Evolutionary conservation across 2,329 filamentous ascomycete genomes (phyloP).

Genomic region (Chrysoporthe cubensis): DNA sequence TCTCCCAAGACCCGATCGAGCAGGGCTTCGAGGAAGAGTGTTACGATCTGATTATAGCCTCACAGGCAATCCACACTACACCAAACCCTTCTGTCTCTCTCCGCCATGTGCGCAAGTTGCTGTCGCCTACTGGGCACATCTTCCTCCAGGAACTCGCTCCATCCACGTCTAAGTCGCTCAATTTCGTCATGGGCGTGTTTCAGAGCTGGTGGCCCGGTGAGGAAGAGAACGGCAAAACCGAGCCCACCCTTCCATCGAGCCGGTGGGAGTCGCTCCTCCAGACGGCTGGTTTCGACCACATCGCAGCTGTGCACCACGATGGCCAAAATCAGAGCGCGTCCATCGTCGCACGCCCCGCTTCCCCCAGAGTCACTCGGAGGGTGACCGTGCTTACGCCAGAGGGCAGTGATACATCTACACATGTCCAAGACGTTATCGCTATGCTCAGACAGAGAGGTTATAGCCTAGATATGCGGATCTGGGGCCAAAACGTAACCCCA

Average conservation of each 20-base stretch:
- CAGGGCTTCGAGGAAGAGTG: slow-evolving; percentile 37
- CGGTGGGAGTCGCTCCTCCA: background rate
- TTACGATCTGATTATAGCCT: slow-evolving; percentile 38
- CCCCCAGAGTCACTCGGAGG: background rate
- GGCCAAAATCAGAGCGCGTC: background rate
- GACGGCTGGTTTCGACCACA: background rate
- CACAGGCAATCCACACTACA: slow-evolving; percentile 38
- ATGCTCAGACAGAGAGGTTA: background rate
- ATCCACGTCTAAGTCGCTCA: slow-evolving; percentile 11
- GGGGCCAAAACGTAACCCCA: background rate
- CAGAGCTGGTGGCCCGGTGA: slow-evolving; percentile 20
- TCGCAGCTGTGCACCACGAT: background rate
- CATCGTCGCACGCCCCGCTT: slow-evolving; percentile 25
- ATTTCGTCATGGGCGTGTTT: slow-evolving; percentile 17
- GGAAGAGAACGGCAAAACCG: slow-evolving; percentile 1
- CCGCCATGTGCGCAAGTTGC: slow-evolving; percentile 33
- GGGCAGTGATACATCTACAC: background rate
- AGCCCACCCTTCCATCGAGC: background rate
- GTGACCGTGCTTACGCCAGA: background rate
- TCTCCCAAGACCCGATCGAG: slow-evolving; percentile 35
- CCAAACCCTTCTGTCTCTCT: slow-evolving; percentile 32
- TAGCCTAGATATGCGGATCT: background rate
- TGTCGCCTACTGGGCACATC: slow-evolving; percentile 39
- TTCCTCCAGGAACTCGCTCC: slow-evolving; percentile 16
- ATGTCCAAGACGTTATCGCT: background rate